Conservation (phyloP, 139 green algal genomes). For the Spirogloea muscicola region DNA sequence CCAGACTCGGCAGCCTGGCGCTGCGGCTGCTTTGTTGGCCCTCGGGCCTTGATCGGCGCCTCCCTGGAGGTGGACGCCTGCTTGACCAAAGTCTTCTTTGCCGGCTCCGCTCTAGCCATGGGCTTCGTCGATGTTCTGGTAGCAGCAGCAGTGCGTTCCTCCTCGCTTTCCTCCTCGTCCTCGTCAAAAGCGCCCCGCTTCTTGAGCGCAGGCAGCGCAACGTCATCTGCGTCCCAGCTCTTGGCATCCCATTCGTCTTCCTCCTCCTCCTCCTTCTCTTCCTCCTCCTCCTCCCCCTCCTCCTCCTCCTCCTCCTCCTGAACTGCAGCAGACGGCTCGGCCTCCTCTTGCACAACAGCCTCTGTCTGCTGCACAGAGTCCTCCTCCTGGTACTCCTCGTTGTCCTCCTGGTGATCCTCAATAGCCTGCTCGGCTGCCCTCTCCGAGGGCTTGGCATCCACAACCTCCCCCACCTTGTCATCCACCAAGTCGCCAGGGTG, state of each 20-base stretch:
- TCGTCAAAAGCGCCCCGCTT: conserved; percentile 31
- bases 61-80: neutral
- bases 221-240: conserved; percentile 42
- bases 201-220: conserved; percentile 43
- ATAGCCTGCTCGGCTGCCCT: too few species aligned
- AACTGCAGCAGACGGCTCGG: too few species aligned
- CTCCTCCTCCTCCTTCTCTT: conserved; percentile 53
- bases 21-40: neutral
- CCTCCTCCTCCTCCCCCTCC: conserved; percentile 21
- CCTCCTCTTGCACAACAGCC: conserved; percentile 25
- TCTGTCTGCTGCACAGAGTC: neutral
- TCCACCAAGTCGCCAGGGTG: neutral
- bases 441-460: neutral
- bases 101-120: neutral
- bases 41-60: conserved; percentile 6
- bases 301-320: neutral
- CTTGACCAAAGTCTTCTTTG: too few species aligned
- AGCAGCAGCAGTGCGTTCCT: too few species aligned
- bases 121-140: neutral
- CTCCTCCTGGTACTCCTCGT: neutral
- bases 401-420: conserved; percentile 2
- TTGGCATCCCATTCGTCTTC: conserved; percentile 59
- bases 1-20: conserved; percentile 2
- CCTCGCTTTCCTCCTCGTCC: conserved; percentile 35
- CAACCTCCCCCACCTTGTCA: neutral